These are phyloP conservation scores for Scutellaria baicalensis DNA, from an alignment of 257 asterid species.

Conservation along the genomic window DNA sequence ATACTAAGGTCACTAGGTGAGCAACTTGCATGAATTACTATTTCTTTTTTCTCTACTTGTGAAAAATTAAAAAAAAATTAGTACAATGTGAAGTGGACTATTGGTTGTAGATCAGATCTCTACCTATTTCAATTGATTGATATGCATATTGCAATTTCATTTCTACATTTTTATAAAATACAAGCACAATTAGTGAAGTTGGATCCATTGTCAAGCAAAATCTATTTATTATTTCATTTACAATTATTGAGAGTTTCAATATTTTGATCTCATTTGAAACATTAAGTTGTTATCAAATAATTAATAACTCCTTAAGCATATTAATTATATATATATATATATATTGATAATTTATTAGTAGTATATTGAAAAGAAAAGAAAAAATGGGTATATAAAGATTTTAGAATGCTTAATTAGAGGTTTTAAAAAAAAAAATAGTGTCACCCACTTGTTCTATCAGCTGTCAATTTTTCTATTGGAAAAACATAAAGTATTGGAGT, in stretches of 20 bases:
- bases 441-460: slow-evolving; percentile 16
- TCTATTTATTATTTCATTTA: neutral
- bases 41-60: neutral
- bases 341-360: neutral
- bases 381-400: neutral
- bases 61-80: neutral
- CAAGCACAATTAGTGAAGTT: no score
- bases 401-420: neutral
- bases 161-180: no score
- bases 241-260: neutral
- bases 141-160: neutral
- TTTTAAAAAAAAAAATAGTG: neutral
- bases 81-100: neutral
- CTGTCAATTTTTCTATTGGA: neutral
- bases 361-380: neutral
- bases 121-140: neutral
- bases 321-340: no score
- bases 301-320: no score
- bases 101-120: neutral
- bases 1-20: slow-evolving; percentile 7
- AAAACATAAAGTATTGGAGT: neutral
- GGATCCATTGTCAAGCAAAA: no score
- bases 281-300: neutral
- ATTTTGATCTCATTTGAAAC: neutral
- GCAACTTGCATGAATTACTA: slow-evolving; percentile 21